These are phyloP conservation scores for Penicillium sp. DNA, from an alignment of 2,329 filamentous ascomycete genomes.

Conservation along the genomic window DNA sequence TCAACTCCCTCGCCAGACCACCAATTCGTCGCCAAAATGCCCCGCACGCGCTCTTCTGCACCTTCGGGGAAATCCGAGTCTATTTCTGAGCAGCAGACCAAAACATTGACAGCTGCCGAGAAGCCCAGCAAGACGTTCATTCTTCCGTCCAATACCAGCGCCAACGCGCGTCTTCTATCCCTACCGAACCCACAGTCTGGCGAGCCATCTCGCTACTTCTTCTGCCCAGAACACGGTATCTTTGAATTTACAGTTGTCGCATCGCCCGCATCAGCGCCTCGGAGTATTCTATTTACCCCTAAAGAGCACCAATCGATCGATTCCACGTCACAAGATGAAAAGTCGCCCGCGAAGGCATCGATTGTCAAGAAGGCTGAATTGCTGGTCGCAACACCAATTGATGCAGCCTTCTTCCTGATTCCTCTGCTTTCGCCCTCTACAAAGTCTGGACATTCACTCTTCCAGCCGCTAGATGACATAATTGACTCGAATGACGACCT, in stretches of 20 bases:
- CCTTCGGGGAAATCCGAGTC: conserved; percentile 24
- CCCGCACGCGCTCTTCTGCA: conserved; percentile 39
- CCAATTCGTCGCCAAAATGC: conserved; percentile 34
- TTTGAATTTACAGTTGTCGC: conserved; percentile 67
- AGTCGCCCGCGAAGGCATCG: conserved; percentile 50
- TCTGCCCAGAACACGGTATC: conserved; percentile 64
- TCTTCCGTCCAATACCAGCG: conserved; percentile 59
- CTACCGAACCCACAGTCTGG: conserved; percentile 61
- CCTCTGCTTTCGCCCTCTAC: conserved; percentile 66
- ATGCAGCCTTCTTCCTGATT: conserved; percentile 82
- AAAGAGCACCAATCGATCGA: conserved; percentile 19
- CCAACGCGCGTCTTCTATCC: conserved; percentile 61
- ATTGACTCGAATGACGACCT: conserved; percentile 53
- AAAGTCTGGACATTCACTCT: conserved; percentile 50
- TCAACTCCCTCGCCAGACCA: conserved; percentile 5
- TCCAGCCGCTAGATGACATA: conserved; percentile 58
- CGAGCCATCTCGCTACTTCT: conserved; percentile 59
- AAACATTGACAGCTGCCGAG: conserved; percentile 32
- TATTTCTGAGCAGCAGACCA: conserved; percentile 29
- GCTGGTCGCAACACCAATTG: conserved; percentile 82
- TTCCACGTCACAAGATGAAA: conserved; percentile 19
- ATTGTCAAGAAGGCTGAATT: conserved; percentile 73
- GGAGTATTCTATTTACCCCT: conserved; percentile 62
- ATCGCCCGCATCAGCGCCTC: conserved; percentile 56
- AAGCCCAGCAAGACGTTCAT: conserved; percentile 60